Base-by-base conservation (phyloP, 495 filamentous ascomycete genomes). In the Articulospora tetracladia region DNA sequence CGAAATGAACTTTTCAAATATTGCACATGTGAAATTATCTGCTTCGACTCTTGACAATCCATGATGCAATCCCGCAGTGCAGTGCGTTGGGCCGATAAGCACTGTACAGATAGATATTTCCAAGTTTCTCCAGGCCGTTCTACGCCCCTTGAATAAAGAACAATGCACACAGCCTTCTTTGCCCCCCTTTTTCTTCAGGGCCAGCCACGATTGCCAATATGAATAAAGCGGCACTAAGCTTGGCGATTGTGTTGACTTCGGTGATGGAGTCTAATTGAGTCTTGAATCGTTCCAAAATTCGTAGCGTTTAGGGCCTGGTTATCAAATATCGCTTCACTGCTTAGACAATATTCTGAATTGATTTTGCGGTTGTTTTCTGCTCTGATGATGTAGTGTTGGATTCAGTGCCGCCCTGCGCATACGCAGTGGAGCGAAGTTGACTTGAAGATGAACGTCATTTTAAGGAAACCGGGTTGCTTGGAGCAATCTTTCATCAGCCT, bases 21-120 rank as follows among this genome's bases (percentile, higher is more conserved):
- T n/a, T n/a, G n/a, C n/a, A n/a, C n/a, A n/a, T n/a, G n/a, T n/a
- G n/a, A 53, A 30, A 30, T 7, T 53, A 7, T 30, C 1, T 7
- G 24, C 3, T 25, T 52, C 24, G n/a, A n/a, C n/a, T n/a, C n/a
- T n/a, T n/a, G n/a, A 11, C 11, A 17, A 19, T 3, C n/a, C 15
- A n/a, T 44, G 39, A 44, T 44, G 39, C 39, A 44, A 44, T 44
- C 39, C 39, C n/a, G n/a, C n/a, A n/a, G n/a, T n/a, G n/a, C n/a
- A n/a, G n/a, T n/a, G n/a, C n/a, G n/a, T n/a, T n/a, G n/a, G n/a
- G n/a, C n/a, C n/a, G n/a, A n/a, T n/a, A n/a, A n/a, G n/a, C n/a
- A n/a, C n/a, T n/a, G n/a, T n/a, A n/a, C n/a, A n/a, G 3, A n/a
- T 44, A 17, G 39, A 44, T 11, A 44, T n/a, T 44, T 44, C 39